These are phyloP conservation scores for Strobilomyces dryophilus DNA, from an alignment of 768 basidiomycete species.

Conservation along the genomic window DNA sequence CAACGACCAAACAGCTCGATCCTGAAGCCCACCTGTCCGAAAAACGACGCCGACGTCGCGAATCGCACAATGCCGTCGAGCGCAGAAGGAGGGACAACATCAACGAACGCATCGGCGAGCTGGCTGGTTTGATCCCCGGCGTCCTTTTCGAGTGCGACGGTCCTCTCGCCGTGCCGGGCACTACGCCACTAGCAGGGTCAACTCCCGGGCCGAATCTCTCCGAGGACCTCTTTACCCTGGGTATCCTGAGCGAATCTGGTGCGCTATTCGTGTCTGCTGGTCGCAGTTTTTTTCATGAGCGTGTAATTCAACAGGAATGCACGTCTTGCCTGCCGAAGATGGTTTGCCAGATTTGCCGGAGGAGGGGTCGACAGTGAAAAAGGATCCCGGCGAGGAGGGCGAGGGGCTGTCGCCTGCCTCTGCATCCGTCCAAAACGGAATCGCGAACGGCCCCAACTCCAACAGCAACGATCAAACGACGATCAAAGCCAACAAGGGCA, in stretches of 20 bases:
- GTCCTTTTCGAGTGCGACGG: slow-evolving; percentile 65
- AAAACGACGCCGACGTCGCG: slow-evolving; percentile 75
- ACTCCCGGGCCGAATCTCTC: slow-evolving; percentile 7
- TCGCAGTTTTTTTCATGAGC: not conserved
- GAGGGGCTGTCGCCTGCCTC: slow-evolving; percentile 24
- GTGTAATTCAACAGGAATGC: slow-evolving; percentile 13
- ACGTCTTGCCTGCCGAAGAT: slow-evolving; percentile 22
- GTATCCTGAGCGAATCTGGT: slow-evolving; percentile 22
- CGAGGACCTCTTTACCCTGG: slow-evolving; percentile 22
- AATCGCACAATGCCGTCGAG: slow-evolving; percentile 92
- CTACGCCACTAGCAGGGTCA: slow-evolving; percentile 10
- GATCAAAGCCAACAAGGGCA: slow-evolving; percentile 92
- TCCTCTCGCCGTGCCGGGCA: slow-evolving; percentile 16
- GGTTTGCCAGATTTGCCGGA: slow-evolving; percentile 30
- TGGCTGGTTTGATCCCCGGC: slow-evolving; percentile 86
- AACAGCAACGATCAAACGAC: slow-evolving; percentile 34
- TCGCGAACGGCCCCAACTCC: not conserved
- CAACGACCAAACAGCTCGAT: slow-evolving; percentile 10
- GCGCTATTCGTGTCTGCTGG: not conserved
- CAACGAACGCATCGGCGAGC: slow-evolving; percentile 91
- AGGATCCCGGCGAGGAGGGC: slow-evolving; percentile 29
- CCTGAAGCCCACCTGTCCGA: slow-evolving; percentile 55
- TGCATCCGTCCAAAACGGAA: slow-evolving; percentile 11
- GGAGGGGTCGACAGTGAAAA: slow-evolving; percentile 22
- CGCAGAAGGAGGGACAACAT: slow-evolving; percentile 85